Percentiles rank a stretch among this genome's conserved stretches.
Evolutionary conservation across 1,284 basidiomycete species (phyloP).

Genomic region (Fomitopsis schrenkii): DNA sequence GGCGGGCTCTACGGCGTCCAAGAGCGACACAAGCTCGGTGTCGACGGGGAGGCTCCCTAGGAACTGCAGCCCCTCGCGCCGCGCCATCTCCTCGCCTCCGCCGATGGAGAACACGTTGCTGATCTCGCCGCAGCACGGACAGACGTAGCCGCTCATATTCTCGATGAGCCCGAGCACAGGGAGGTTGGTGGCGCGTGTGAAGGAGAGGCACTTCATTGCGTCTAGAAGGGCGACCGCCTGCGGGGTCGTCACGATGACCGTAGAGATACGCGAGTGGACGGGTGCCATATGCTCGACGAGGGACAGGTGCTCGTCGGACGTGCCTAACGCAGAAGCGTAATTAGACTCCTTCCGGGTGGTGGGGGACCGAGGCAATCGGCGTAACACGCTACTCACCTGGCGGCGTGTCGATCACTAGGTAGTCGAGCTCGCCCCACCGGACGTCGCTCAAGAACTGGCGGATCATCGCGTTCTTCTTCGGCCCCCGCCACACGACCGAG

Average conservation of each 20-base stretch:
- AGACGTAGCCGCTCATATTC: conserved; percentile 99
- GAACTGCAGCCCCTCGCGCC: conserved; percentile 71
- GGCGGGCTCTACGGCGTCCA: conserved; percentile 65
- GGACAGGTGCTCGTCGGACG: conserved; percentile 97
- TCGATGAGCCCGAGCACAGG: conserved; percentile 95
- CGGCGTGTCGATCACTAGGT: conserved; percentile 95
- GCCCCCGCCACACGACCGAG: conserved; percentile 96
- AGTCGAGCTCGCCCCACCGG: conserved; percentile 95
- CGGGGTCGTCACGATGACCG: conserved; percentile 94
- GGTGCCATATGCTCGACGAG: conserved; percentile 92
- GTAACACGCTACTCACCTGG: conserved; percentile 81
- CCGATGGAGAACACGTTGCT: conserved; percentile 95
- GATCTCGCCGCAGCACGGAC: conserved; percentile 92
- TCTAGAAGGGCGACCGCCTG: conserved; percentile 96
- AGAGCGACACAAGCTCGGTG: conserved; percentile 81
- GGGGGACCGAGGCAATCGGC: too few relatives aligned
- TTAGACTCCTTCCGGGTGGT: background rate
- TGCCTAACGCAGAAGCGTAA: conserved; percentile 51
- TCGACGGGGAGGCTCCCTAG: conserved; percentile 94
- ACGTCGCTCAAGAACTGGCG: conserved; percentile 96
- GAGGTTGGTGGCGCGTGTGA: conserved; percentile 83
- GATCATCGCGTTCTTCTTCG: conserved; percentile 99
- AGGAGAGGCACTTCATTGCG: conserved; percentile 94
- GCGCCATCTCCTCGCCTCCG: conserved; percentile 87
- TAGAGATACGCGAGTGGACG: conserved; percentile 72